Evolutionary conservation across 2,329 filamentous ascomycete species (phyloP), one percentile per base, ranked within the genome.

Genomic region (Arthrobotrys iridis): DNA sequence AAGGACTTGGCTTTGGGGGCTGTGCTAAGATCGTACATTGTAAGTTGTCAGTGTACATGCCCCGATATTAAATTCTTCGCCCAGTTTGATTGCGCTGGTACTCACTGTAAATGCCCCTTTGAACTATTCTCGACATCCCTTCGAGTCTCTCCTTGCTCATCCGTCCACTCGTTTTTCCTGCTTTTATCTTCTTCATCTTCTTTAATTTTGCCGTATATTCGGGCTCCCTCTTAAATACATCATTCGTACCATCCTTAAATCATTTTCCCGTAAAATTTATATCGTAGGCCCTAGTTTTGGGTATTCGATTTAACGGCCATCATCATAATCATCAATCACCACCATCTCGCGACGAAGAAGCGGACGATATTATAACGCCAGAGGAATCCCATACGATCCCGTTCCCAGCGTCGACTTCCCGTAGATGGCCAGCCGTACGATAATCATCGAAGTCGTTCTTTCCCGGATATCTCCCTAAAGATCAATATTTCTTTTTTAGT

Each of bases 1-100:
- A 59, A 48, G 57, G 22, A 35, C 67, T 73, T 73, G 67, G 67
- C 67, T 73, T 67, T 72, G 59, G 67, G n/a, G 67, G 67, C 67
- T 73, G 67, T 73, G 67, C 65, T 55, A 64, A 48, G 24, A 50
- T 62, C 26, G 46, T 40, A 35, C 52, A 65, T 30, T n/a, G n/a
- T n/a, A n/a, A 55, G 50, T 55, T 52, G 46, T 55, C 50, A 37
- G 50, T 33, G 28, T 4, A 33, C 28, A 33, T 4, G 43, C 7
- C 43, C 26, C 43, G 50, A 55, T 55, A 55, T 55, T 55, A 55
- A 55, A 55, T 55, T 55, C 50, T 30, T 55, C 35, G 50, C 50
- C 50, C 28, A 24, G 37, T 55, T 18, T 55, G 15, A 22, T 10
- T 18, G 50, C 50, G 50, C n/a, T 37, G 35, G 50, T 37, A 37